phyloP scores from a whole-genome alignment of 371 early-diverging fungal species.

The Saksenaea oblongispora region DNA sequence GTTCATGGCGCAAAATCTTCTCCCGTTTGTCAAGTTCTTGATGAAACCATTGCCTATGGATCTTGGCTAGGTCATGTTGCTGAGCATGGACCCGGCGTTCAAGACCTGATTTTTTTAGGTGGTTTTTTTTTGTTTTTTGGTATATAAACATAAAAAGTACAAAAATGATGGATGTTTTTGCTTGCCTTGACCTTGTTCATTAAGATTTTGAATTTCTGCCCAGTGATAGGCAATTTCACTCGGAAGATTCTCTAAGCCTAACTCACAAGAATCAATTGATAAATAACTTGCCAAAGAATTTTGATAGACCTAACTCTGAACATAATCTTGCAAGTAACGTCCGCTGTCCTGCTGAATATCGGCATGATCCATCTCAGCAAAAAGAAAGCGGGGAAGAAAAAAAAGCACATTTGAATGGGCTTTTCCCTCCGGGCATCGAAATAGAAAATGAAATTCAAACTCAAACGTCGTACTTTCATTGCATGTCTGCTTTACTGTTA shows the following conservation, averaged over 20 bases:
- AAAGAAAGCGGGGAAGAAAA: slow-evolving; percentile 6
- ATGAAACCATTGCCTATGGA: slow-evolving; percentile 45
- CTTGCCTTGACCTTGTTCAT: slow-evolving; percentile 41
- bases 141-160: not conserved
- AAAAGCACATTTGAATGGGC: not conserved
- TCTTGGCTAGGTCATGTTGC: slow-evolving; percentile 39
- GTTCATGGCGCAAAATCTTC: slow-evolving; percentile 33
- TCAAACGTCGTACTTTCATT: not conserved
- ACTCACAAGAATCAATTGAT: not conserved
- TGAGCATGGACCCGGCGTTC: slow-evolving; percentile 36
- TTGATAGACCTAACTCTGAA: slow-evolving; percentile 30
- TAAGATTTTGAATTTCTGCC: slow-evolving; percentile 46
- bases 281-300: not conserved
- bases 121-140: not conserved
- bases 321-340: slow-evolving; percentile 48
- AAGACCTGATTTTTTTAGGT: slow-evolving; percentile 17
- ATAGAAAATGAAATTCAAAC: slow-evolving; percentile 1
- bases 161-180: not conserved
- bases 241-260: slow-evolving; percentile 54
- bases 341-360: slow-evolving; percentile 45
- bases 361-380: slow-evolving; percentile 17
- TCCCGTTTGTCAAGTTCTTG: slow-evolving; percentile 34
- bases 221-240: slow-evolving; percentile 54
- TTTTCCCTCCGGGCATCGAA: slow-evolving; percentile 2
- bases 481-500: not conserved